A percentile compares a stretch with the other conserved stretches of the same genome.
Conservation (phyloP, 257 asterid genomes). For the Prunella vulgaris region DNA sequence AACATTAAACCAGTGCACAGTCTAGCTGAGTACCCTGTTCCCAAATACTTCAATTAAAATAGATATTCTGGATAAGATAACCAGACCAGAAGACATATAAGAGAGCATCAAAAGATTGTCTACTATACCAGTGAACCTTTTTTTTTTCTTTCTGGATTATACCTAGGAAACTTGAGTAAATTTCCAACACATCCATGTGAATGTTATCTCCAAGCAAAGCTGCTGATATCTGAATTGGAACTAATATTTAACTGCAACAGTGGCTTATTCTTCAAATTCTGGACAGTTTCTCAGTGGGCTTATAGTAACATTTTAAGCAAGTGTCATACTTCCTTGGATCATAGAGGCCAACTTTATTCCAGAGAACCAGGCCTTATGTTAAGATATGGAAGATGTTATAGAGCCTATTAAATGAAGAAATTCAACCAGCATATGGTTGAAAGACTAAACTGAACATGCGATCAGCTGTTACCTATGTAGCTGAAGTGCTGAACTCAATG, state of each 20-base stretch:
- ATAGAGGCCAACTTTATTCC: neutral
- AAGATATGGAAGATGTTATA: neutral
- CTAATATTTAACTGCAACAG: neutral
- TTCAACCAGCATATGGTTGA: constrained; percentile 12
- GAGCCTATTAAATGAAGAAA: neutral
- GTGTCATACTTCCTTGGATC: neutral
- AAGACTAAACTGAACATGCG: constrained; percentile 1
- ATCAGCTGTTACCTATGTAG: neutral
- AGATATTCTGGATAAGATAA: neutral
- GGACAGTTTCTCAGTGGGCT: neutral
- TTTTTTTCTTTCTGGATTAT: too few species aligned
- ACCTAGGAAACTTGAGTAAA: neutral
- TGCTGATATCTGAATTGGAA: neutral
- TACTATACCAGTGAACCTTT: neutral
- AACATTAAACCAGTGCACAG: neutral
- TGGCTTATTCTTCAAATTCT: constrained; percentile 11
- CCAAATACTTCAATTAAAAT: too few species aligned
- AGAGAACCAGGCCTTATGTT: neutral
- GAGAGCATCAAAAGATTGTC: neutral
- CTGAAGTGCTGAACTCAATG: neutral
- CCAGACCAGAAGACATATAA: neutral
- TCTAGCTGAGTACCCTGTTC: neutral
- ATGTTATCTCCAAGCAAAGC: neutral
- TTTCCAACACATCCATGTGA: neutral
- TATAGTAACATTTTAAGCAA: neutral